Percentiles rank a stretch among this genome's conserved stretches.
Conservation (phyloP, 2,329 filamentous ascomycete species). For the Botryosphaeria dothidea region DNA sequence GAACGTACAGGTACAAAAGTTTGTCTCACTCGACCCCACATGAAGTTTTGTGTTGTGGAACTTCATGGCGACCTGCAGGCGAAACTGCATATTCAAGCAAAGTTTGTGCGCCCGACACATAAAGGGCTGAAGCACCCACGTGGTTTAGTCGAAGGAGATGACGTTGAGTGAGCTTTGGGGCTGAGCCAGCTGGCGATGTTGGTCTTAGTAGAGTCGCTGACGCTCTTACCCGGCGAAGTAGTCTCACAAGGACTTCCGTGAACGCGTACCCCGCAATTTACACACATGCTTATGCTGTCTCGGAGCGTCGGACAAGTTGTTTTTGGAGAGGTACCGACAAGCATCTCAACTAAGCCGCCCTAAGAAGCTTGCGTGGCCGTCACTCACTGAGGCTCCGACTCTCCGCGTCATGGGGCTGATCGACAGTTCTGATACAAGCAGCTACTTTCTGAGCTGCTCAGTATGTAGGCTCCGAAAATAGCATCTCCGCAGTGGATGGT, state of each 20-base stretch:
- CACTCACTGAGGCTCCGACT: neutral
- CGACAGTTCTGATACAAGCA: neutral
- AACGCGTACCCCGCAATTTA: neutral
- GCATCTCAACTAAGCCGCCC: slow-evolving; percentile 4
- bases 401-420: neutral
- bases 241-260: neutral
- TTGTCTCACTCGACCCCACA: too few relatives aligned
- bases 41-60: too few relatives aligned
- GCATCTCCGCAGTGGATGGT: neutral
- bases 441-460: neutral
- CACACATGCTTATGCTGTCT: neutral
- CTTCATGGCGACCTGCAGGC: too few relatives aligned
- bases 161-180: neutral
- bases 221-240: neutral
- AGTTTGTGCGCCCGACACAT: too few relatives aligned
- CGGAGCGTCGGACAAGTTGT: neutral
- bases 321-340: neutral
- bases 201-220: neutral
- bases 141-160: neutral
- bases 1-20: too few relatives aligned
- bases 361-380: slow-evolving; percentile 3
- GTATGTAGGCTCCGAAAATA: neutral
- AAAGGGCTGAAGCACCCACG: too few relatives aligned
- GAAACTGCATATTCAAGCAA: too few relatives aligned
- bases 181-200: neutral